These are phyloP conservation scores for Eutrema yunnanense DNA, from an alignment of 345 rosid genomes.

Conservation along the genomic window DNA sequence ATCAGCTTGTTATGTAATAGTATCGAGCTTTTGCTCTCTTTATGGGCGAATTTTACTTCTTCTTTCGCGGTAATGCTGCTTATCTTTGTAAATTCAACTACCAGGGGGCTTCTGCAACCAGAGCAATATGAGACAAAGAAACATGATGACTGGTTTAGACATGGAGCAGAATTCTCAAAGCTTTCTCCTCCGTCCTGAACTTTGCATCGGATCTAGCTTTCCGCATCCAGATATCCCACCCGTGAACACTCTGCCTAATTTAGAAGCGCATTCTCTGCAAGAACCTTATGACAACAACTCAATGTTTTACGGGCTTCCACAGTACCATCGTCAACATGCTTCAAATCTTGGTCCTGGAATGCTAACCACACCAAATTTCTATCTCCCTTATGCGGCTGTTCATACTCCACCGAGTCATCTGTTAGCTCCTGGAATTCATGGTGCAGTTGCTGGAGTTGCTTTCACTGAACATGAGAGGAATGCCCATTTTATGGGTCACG, in stretches of 20 bases:
- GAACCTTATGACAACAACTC: constrained; percentile 42
- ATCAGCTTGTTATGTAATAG: not conserved
- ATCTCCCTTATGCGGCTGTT: constrained; percentile 36
- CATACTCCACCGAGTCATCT: constrained; percentile 43
- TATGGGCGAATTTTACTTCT: not conserved
- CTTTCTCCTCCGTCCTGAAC: constrained; percentile 40
- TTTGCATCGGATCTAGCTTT: constrained; percentile 37
- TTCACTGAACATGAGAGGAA: constrained; percentile 50
- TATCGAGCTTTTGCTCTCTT: not conserved
- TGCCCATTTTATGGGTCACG: constrained; percentile 42
- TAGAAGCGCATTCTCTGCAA: constrained; percentile 37
- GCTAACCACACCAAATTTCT: constrained; percentile 42
- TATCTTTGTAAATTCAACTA: constrained; percentile 2
- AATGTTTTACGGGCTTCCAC: constrained; percentile 42
- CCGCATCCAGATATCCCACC: constrained; percentile 46
- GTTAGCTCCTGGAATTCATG: constrained; percentile 40
- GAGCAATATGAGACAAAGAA: constrained; percentile 53
- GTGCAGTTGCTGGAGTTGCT: constrained; percentile 39
- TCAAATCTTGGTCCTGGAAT: constrained; percentile 46
- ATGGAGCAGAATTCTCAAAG: constrained; percentile 45
- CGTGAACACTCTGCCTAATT: constrained; percentile 29
- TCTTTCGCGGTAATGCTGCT: not conserved
- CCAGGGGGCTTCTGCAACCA: constrained; percentile 29
- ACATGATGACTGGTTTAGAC: constrained; percentile 45
- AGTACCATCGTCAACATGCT: constrained; percentile 41